Evolutionary conservation across 768 basidiomycete genomes (phyloP).

Genomic region (Terana coerulea): DNA sequence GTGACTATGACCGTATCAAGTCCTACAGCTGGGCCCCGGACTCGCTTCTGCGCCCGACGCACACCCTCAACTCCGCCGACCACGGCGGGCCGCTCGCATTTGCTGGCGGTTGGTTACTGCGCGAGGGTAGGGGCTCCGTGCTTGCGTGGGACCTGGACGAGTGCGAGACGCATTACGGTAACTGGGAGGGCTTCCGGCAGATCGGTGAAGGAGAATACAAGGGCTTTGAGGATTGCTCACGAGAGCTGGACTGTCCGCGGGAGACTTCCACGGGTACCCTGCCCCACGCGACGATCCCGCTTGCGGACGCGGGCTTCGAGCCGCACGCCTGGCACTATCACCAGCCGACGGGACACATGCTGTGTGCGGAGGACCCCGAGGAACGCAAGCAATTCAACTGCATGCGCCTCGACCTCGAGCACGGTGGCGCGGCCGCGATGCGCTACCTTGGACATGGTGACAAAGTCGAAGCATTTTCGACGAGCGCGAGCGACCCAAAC

Average conservation of each 20-base stretch:
- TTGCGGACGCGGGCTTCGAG: not conserved
- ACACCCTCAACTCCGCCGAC: conserved; percentile 27
- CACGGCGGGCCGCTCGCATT: conserved; percentile 30
- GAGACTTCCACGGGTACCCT: conserved; percentile 9
- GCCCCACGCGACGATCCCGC: not conserved
- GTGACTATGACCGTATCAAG: conserved; percentile 33
- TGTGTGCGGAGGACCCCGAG: not conserved
- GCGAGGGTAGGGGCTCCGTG: conserved; percentile 31
- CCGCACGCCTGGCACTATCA: conserved; percentile 3
- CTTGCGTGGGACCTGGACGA: conserved; percentile 35
- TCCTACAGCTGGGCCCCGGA: conserved; percentile 33
- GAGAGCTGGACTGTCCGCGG: conserved; percentile 11
- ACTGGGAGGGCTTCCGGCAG: not conserved
- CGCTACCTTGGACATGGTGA: conserved; percentile 39
- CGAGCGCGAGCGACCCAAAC: conserved; percentile 32
- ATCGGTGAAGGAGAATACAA: conserved; percentile 9
- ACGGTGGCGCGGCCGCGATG: conserved; percentile 27
- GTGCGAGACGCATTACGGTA: conserved; percentile 14
- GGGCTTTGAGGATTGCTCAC: too few relatives aligned
- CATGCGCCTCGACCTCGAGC: conserved; percentile 30
- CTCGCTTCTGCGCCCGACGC: conserved; percentile 11
- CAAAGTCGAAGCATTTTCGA: conserved; percentile 28
- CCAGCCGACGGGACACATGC: conserved; percentile 14
- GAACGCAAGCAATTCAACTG: conserved; percentile 13
- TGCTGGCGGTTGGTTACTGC: conserved; percentile 24